phyloP scores from a whole-genome alignment of 1,284 basidiomycete species.

The Caloboletus inedulis region DNA sequence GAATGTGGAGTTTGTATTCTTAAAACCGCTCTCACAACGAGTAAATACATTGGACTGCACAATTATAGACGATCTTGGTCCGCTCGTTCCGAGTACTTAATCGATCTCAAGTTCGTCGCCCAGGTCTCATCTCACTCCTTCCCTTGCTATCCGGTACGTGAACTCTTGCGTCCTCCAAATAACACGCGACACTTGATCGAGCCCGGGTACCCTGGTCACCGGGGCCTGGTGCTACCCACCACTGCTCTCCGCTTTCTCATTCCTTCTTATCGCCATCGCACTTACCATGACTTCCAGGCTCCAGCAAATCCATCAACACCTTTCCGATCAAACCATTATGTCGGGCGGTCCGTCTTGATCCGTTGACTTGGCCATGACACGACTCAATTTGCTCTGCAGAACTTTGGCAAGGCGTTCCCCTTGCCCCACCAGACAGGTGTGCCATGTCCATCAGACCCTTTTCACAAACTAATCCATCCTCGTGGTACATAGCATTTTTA shows the following conservation, averaged over 20 bases:
- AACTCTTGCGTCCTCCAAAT: conserved; percentile 12
- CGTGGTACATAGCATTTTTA: conserved; percentile 71
- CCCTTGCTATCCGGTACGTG: conserved; percentile 9
- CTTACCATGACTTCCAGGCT: conserved; percentile 50
- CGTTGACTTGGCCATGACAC: not conserved
- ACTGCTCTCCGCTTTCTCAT: not conserved
- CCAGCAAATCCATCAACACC: conserved; percentile 47
- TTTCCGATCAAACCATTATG: conserved; percentile 39
- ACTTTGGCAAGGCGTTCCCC: conserved; percentile 68
- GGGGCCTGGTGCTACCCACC: not conserved
- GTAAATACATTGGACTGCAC: no score
- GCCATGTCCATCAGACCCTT: conserved; percentile 9
- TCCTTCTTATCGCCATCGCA: not conserved
- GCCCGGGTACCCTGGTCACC: not conserved
- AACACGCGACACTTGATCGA: conserved; percentile 21
- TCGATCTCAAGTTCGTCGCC: no score
- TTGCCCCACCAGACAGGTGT: conserved; percentile 79
- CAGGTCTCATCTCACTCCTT: not conserved
- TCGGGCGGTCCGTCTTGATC: conserved; percentile 47
- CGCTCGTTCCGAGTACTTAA: not conserved
- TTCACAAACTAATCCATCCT: conserved; percentile 2
- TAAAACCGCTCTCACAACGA: not conserved
- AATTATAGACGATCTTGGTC: not conserved
- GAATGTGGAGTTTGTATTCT: not conserved
- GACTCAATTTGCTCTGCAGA: conserved; percentile 42